Percentiles rank a stretch among this genome's conserved stretches.
phyloP scores from a whole-genome alignment of 768 basidiomycete species.

The Tulasnella calospora region DNA sequence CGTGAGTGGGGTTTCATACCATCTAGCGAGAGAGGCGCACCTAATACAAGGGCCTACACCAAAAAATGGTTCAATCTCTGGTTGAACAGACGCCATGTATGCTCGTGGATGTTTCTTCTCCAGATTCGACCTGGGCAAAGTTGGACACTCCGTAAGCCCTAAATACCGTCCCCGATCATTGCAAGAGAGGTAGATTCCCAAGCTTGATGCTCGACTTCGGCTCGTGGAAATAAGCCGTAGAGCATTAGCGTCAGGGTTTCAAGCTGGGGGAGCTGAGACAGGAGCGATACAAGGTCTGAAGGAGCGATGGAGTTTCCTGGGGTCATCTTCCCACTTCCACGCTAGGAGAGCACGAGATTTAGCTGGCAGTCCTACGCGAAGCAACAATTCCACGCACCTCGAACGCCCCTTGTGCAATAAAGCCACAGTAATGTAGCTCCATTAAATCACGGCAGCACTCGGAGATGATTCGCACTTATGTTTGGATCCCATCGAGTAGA shows the following conservation, averaged over 20 bases:
- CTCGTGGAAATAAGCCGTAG: too few relatives aligned
- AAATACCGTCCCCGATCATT: not conserved
- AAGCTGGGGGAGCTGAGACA: not conserved
- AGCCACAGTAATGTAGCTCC: not conserved
- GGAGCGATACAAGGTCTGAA: not conserved
- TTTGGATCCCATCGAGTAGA: not conserved
- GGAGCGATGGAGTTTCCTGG: not conserved
- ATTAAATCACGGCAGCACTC: not conserved
- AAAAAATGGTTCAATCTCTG: too few relatives aligned
- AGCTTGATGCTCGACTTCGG: too few relatives aligned
- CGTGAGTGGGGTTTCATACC: too few relatives aligned
- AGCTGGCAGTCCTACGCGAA: not conserved
- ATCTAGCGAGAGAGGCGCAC: too few relatives aligned
- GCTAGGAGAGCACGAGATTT: too few relatives aligned
- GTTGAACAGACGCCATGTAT: too few relatives aligned
- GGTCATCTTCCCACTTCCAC: too few relatives aligned
- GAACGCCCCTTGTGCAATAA: not conserved
- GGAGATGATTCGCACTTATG: not conserved
- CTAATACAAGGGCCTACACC: too few relatives aligned
- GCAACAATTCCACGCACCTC: not conserved
- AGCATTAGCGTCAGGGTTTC: not conserved
- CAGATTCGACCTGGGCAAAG: too few relatives aligned
- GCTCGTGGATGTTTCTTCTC: too few relatives aligned
- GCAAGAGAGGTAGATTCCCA: not conserved
- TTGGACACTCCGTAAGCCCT: too few relatives aligned